Percentiles rank a stretch among this genome's conserved stretches.
Evolutionary conservation across 2,329 filamentous ascomycete genomes (phyloP).

Genomic region (Macrophomina pseudophaseolina): DNA sequence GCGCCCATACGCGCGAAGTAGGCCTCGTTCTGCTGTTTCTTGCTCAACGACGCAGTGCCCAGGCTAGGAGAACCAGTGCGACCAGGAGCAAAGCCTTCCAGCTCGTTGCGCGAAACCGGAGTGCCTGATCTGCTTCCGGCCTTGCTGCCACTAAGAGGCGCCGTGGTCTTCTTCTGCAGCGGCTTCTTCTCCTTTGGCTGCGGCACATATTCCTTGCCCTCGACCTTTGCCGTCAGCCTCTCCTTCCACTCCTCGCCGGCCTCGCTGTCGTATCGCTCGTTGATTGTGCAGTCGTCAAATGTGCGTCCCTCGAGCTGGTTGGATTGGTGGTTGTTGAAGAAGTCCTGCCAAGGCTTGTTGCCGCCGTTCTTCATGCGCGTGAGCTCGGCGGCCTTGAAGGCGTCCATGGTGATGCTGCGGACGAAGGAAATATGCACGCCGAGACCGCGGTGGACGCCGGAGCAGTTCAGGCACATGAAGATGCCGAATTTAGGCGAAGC

Average conservation of each 20-base stretch:
- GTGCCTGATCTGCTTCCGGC: constrained; percentile 45
- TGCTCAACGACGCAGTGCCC: constrained; percentile 45
- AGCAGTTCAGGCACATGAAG: constrained; percentile 97
- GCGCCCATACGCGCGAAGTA: constrained; percentile 87
- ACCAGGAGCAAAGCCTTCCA: constrained; percentile 36
- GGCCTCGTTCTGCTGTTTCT: constrained; percentile 74
- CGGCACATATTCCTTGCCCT: constrained; percentile 83
- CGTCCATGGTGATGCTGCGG: constrained; percentile 97
- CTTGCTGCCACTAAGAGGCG: constrained; percentile 39
- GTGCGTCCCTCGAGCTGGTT: constrained; percentile 54
- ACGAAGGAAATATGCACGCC: constrained; percentile 99
- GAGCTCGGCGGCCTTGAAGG: constrained; percentile 92
- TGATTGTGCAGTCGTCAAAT: constrained; percentile 88
- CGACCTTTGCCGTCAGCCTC: constrained; percentile 82
- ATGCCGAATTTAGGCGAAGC: constrained; percentile 93
- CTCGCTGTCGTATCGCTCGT: constrained; percentile 87
- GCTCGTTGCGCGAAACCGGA: constrained; percentile 43
- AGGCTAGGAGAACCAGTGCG: constrained; percentile 46
- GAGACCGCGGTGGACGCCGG: constrained; percentile 89
- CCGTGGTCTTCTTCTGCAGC: constrained; percentile 35
- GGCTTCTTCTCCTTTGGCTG: constrained; percentile 58
- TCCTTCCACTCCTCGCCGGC: constrained; percentile 97
- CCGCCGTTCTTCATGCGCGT: constrained; percentile 92
- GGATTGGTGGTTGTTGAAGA: constrained; percentile 70
- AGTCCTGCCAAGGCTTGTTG: constrained; percentile 83